These are phyloP conservation scores for Saccharum officinarum DNA, from an alignment of 176 grass and related monocot species.

Conservation along the genomic window DNA sequence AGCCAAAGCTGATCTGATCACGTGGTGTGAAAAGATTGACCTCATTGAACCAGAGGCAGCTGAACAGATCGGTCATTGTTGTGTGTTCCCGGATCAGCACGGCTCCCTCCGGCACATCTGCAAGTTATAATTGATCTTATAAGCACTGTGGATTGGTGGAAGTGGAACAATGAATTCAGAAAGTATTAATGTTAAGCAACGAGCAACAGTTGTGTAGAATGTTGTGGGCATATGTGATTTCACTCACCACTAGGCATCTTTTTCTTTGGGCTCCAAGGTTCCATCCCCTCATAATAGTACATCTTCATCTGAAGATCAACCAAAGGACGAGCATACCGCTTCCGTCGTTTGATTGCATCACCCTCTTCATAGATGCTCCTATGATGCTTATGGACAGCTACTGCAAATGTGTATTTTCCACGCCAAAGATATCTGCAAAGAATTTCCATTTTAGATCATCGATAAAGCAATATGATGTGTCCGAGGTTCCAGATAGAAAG, in stretches of 20 bases:
- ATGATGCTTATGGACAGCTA: conserved; percentile 94
- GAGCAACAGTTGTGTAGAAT: neutral
- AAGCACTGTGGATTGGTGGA: neutral
- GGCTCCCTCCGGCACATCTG: conserved; percentile 93
- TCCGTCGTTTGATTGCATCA: conserved; percentile 90
- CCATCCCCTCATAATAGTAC: conserved; percentile 87
- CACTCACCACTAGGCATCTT: conserved; percentile 66
- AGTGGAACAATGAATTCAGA: neutral
- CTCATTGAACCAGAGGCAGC: conserved; percentile 98
- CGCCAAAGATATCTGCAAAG: conserved; percentile 81
- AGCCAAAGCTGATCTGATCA: conserved; percentile 98
- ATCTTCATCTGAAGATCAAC: conserved; percentile 99
- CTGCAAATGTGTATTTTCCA: conserved; percentile 88
- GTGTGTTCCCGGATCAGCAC: conserved; percentile 96
- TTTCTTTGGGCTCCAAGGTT: conserved; percentile 72
- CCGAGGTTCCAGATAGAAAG: neutral
- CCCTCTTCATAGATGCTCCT: conserved; percentile 95
- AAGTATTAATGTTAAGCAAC: neutral
- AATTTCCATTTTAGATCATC: neutral
- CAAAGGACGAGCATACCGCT: conserved; percentile 89
- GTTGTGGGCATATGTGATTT: neutral
- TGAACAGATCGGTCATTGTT: conserved; percentile 68
- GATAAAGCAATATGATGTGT: neutral
- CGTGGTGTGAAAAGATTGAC: conserved; percentile 94
- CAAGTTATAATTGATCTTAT: conserved; percentile 18